A percentile compares a stretch with the other conserved stretches of the same genome.
These are phyloP conservation scores for Oropetium thomaeum DNA, from an alignment of 176 grass and related monocot genomes.

Conservation along the genomic window DNA sequence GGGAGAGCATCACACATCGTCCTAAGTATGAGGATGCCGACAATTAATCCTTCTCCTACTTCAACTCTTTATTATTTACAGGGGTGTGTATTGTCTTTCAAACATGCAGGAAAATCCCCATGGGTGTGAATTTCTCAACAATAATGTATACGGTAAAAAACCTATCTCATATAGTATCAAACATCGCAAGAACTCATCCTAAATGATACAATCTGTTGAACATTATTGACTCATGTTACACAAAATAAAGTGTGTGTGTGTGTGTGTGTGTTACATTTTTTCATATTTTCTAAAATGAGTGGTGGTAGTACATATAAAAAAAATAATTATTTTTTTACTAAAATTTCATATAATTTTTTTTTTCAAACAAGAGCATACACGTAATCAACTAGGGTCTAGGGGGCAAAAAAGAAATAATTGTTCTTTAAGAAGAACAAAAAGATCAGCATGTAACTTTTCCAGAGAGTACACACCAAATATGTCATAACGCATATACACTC, in stretches of 20 bases:
- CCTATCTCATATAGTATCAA: no score
- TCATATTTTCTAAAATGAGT: neutral
- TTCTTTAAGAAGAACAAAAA: neutral
- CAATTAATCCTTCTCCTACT: no score
- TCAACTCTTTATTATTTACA: no score
- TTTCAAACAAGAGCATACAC: neutral
- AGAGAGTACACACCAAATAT: neutral
- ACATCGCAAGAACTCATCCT: no score
- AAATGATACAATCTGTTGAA: neutral
- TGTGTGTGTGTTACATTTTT: neutral
- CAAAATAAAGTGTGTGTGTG: neutral
- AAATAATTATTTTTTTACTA: neutral
- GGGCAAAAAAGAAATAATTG: neutral
- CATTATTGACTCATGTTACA: neutral
- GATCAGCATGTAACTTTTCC: slow-evolving; percentile 6
- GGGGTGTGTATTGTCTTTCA: no score
- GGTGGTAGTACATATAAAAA: neutral
- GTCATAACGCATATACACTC: no score
- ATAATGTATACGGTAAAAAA: no score
- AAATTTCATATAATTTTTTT: neutral
- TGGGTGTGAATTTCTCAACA: no score
- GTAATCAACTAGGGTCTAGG: neutral
- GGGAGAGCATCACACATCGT: no score
- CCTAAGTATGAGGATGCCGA: no score
- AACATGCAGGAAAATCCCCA: no score